A percentile compares a stretch with the other conserved stretches of the same genome.
These are phyloP conservation scores for Murraya koenigii DNA, from an alignment of 345 rosid species.

Conservation along the genomic window DNA sequence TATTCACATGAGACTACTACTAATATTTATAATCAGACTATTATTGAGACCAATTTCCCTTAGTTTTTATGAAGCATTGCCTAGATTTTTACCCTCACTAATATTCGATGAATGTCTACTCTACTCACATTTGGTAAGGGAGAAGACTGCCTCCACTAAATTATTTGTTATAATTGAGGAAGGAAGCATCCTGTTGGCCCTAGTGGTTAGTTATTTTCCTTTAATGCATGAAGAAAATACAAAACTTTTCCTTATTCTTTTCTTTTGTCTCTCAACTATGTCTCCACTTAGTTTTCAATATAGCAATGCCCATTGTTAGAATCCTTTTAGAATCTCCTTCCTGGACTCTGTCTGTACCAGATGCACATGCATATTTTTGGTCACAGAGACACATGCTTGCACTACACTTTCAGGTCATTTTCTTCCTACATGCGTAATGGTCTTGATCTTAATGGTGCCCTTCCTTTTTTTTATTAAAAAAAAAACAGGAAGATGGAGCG, in stretches of 20 bases:
- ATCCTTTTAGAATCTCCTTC: neutral
- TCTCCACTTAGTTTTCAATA: neutral
- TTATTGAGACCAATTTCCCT: no score
- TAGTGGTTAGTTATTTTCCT: neutral
- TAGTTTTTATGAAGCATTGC: no score
- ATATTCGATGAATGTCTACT: no score
- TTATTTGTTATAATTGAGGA: no score
- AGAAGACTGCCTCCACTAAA: no score
- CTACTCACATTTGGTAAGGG: no score
- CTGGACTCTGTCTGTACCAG: neutral
- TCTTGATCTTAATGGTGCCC: neutral
- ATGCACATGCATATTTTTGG: neutral
- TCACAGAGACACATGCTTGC: neutral
- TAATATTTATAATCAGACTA: no score
- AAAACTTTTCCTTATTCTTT: neutral
- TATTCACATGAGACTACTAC: no score
- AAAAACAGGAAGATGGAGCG: constrained; percentile 64
- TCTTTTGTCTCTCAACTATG: neutral
- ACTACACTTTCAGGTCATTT: neutral
- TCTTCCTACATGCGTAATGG: neutral
- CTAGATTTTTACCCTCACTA: no score
- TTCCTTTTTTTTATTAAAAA: neutral
- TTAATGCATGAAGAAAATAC: neutral
- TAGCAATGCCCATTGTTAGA: neutral
- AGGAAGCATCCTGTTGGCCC: no score